These are phyloP conservation scores for Claviceps spartinae DNA, from an alignment of 2,329 filamentous ascomycete genomes.

Conservation along the genomic window DNA sequence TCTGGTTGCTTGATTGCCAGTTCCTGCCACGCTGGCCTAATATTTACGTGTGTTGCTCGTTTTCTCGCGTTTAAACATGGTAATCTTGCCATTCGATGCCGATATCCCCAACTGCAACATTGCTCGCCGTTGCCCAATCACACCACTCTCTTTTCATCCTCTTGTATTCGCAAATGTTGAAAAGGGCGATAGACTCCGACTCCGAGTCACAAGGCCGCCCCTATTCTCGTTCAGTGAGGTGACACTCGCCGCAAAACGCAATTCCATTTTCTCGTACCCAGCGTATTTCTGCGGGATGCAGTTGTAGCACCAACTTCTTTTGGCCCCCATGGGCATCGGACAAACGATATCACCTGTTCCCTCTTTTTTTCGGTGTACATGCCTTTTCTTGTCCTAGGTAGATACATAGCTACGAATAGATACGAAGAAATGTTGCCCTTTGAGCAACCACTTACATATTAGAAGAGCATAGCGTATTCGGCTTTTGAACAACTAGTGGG, in stretches of 20 bases:
- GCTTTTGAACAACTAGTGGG: too few species aligned
- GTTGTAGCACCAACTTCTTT: background rate
- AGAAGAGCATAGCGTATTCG: too few species aligned
- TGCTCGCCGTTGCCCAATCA: background rate
- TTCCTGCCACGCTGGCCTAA: too few species aligned
- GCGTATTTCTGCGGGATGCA: background rate
- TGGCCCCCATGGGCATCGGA: background rate
- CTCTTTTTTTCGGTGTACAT: background rate
- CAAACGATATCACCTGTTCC: background rate
- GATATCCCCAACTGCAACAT: too few species aligned
- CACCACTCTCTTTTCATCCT: background rate
- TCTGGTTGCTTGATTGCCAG: too few species aligned
- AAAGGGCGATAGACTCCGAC: background rate
- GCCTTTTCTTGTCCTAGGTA: background rate
- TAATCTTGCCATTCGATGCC: too few species aligned
- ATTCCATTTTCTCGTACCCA: background rate
- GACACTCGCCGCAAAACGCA: background rate
- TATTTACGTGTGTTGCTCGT: too few species aligned
- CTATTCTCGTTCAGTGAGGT: background rate
- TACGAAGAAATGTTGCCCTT: slow-evolving; percentile 1
- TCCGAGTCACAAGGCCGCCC: background rate
- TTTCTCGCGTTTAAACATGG: too few species aligned
- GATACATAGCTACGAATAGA: background rate
- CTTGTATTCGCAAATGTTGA: background rate
- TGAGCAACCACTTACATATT: background rate